Percentiles rank a stretch among this genome's conserved stretches.
phyloP scores from a whole-genome alignment of 2,329 filamentous ascomycete genomes.

The Phoma sp. region DNA sequence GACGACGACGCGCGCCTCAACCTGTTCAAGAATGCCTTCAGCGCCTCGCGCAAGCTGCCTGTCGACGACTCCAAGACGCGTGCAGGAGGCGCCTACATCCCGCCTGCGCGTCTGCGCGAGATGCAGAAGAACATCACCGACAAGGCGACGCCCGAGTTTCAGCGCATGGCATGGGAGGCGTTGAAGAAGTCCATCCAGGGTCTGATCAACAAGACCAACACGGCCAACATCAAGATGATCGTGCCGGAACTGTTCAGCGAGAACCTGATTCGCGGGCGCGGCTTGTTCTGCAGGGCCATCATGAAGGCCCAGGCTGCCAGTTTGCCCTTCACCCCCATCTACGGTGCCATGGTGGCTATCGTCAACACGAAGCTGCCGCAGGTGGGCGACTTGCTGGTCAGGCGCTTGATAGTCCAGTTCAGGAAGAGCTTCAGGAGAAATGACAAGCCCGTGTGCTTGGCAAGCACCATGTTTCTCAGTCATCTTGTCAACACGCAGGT shows the following conservation, averaged over 20 bases:
- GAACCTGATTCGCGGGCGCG: conserved; percentile 88
- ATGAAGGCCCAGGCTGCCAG: conserved; percentile 98
- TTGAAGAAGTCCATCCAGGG: conserved; percentile 99
- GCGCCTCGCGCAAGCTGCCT: conserved; percentile 76
- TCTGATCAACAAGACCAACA: conserved; percentile 98
- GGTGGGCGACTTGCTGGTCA: conserved; percentile 88
- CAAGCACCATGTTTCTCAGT: conserved; percentile 91
- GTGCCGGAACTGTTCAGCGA: conserved; percentile 95
- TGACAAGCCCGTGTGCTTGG: conserved; percentile 94
- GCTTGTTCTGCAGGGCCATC: conserved; percentile 91
- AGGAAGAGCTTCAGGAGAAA: conserved; percentile 95
- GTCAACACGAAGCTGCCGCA: conserved; percentile 97
- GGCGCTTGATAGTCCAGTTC: conserved; percentile 87
- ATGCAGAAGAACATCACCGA: conserved; percentile 97
- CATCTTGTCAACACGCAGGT: conserved; percentile 97
- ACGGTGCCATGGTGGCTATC: conserved; percentile 93
- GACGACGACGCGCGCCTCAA: conserved; percentile 45
- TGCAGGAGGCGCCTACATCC: conserved; percentile 95
- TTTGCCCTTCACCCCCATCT: conserved; percentile 94
- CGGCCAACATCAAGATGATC: conserved; percentile 96
- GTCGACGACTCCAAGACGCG: conserved; percentile 88
- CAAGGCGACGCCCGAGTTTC: conserved; percentile 94
- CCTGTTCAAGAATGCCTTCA: conserved; percentile 46
- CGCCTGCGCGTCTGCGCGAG: conserved; percentile 85
- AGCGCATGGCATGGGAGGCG: conserved; percentile 98